Conservation (phyloP, 495 filamentous ascomycete genomes). For the Pyrenopolyporus hunteri region DNA sequence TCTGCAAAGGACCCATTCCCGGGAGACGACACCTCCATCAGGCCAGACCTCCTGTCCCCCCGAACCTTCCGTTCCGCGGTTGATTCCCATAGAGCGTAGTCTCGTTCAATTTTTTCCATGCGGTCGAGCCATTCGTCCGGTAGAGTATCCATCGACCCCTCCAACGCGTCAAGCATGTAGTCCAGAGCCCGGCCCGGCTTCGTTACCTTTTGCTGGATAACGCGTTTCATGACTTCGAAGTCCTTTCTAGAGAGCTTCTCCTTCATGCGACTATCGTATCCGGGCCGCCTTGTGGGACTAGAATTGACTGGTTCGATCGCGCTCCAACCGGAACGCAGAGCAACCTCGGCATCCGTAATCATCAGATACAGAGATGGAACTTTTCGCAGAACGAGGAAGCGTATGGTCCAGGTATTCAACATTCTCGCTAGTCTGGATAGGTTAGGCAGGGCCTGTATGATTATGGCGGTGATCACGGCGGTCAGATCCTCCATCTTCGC, state of each 20-base stretch:
- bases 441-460: conserved; percentile 82
- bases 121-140: conserved; percentile 87
- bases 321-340: conserved; percentile 67
- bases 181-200: conserved; percentile 77
- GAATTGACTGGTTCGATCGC: conserved; percentile 53
- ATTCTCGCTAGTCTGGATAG: conserved; percentile 73
- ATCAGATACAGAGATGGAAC: conserved; percentile 72
- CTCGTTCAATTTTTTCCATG: conserved; percentile 78
- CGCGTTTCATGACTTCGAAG: conserved; percentile 65
- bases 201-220: conserved; percentile 71
- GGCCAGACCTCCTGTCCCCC: conserved; percentile 41
- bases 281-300: conserved; percentile 22
- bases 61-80: conserved; percentile 49
- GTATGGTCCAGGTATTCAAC: conserved; percentile 76
- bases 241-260: conserved; percentile 52
- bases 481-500: conserved; percentile 80
- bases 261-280: background rate
- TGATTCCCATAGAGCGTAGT: conserved; percentile 78
- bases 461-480: conserved; percentile 85
- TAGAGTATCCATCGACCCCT: conserved; percentile 80
- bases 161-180: conserved; percentile 80
- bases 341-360: conserved; percentile 65
- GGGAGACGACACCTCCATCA: conserved; percentile 4
- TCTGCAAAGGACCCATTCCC: background rate
- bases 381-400: conserved; percentile 73